Evolutionary conservation across 2,329 filamentous ascomycete genomes (phyloP).

Genomic region (Acrocalymma vagum): DNA sequence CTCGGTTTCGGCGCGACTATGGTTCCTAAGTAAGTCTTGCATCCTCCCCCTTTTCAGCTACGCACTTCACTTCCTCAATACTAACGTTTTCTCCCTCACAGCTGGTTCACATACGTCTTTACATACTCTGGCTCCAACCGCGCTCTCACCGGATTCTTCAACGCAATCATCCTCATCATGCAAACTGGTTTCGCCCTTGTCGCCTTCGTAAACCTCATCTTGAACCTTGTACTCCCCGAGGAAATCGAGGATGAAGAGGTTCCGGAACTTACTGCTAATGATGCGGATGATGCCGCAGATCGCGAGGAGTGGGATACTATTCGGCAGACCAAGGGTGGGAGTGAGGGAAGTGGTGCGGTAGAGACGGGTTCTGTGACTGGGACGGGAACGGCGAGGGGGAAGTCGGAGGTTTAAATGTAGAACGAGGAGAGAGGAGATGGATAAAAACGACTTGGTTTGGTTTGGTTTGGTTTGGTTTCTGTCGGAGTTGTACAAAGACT

Average conservation of each 20-base stretch:
- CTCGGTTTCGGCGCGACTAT: constrained; percentile 70
- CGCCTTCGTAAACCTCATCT: constrained; percentile 73
- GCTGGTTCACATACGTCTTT: constrained; percentile 76
- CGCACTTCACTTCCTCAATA: neutral
- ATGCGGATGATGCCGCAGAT: constrained; percentile 47
- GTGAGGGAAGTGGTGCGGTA: constrained; percentile 31
- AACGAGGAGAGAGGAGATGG: no score
- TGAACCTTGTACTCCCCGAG: constrained; percentile 77
- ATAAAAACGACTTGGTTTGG: no score
- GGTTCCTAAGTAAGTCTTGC: constrained; percentile 49
- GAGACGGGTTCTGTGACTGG: constrained; percentile 23
- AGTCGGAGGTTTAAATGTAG: no score
- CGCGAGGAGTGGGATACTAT: constrained; percentile 52
- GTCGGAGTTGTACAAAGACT: no score
- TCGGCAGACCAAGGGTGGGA: constrained; percentile 17
- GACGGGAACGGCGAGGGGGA: constrained; percentile 18
- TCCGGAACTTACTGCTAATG: constrained; percentile 53
- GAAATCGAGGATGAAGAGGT: constrained; percentile 74
- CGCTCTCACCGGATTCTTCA: constrained; percentile 75
- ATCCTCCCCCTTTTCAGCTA: neutral
- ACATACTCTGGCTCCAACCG: constrained; percentile 74
- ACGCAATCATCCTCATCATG: constrained; percentile 64
- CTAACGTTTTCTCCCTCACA: constrained; percentile 48
- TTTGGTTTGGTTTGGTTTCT: no score
- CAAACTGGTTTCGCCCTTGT: constrained; percentile 74